Evolutionary conservation across 2,329 filamentous ascomycete species (phyloP).

Genomic region (Hypoxylon sp.): DNA sequence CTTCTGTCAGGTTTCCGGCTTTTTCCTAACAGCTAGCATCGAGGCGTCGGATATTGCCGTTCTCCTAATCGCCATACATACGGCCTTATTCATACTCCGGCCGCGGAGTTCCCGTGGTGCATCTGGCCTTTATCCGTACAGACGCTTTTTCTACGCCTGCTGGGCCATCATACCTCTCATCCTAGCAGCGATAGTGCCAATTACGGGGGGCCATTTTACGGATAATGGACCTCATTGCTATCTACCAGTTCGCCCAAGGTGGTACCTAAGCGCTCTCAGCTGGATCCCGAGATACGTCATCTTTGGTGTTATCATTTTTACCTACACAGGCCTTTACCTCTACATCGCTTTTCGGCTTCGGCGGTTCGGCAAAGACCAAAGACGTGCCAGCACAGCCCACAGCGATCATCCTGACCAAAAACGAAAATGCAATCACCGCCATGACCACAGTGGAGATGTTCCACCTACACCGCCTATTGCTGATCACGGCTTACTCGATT

Average conservation of each 20-base stretch:
- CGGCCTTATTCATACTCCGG: slow-evolving; percentile 78
- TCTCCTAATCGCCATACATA: slow-evolving; percentile 81
- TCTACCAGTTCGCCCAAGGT: slow-evolving; percentile 75
- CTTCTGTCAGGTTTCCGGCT: slow-evolving; percentile 79
- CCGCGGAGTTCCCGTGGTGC: slow-evolving; percentile 64
- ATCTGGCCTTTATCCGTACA: slow-evolving; percentile 78
- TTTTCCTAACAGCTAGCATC: slow-evolving; percentile 76
- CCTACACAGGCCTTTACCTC: slow-evolving; percentile 79
- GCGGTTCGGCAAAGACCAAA: slow-evolving; percentile 56
- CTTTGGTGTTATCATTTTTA: slow-evolving; percentile 72
- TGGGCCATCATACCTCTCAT: slow-evolving; percentile 72
- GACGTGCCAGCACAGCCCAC: slow-evolving; percentile 46
- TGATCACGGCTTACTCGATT: slow-evolving; percentile 48
- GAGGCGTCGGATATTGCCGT: slow-evolving; percentile 80
- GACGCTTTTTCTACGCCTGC: slow-evolving; percentile 70
- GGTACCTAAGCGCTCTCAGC: slow-evolving; percentile 77
- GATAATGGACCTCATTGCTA: slow-evolving; percentile 69
- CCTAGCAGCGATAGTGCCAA: slow-evolving; percentile 62
- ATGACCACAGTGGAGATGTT: slow-evolving; percentile 31
- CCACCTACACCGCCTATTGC: slow-evolving; percentile 48
- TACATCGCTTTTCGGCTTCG: slow-evolving; percentile 69
- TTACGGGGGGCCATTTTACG: slow-evolving; percentile 51
- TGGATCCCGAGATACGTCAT: slow-evolving; percentile 84
- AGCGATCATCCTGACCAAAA: slow-evolving; percentile 33
- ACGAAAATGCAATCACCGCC: slow-evolving; percentile 29